phyloP scores from a whole-genome alignment of 768 basidiomycete species.

The Calocybe indica region DNA sequence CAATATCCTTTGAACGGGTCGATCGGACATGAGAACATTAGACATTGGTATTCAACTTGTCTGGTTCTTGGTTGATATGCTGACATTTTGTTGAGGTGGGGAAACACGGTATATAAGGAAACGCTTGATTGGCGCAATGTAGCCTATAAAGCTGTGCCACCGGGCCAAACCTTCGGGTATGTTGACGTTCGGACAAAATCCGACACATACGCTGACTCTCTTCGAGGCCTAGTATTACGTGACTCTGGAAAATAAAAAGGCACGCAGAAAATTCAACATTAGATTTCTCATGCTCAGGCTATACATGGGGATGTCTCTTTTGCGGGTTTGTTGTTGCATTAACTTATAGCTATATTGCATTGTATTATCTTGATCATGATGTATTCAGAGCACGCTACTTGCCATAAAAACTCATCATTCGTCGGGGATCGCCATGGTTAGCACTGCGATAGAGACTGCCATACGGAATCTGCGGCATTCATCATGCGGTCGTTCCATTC shows the following conservation, averaged over 20 bases:
- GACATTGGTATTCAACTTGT: conserved; percentile 21
- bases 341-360: too few relatives aligned
- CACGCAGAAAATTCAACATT: too few relatives aligned
- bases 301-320: too few relatives aligned
- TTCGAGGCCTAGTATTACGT: neutral
- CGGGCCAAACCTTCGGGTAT: conserved; percentile 22
- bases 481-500: conserved; percentile 14
- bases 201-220: neutral
- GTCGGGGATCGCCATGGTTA: too few relatives aligned
- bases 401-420: too few relatives aligned
- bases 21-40: conserved; percentile 30
- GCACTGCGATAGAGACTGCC: conserved; percentile 1
- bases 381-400: too few relatives aligned
- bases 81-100: conserved; percentile 23
- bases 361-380: too few relatives aligned
- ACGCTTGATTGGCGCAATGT: conserved; percentile 20
- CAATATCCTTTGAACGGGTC: conserved; percentile 39
- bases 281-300: too few relatives aligned
- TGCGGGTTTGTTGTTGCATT: too few relatives aligned
- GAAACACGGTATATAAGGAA: conserved; percentile 21
- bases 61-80: neutral
- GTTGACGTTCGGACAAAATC: neutral
- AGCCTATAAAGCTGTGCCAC: conserved; percentile 11
- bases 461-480: conserved; percentile 8
- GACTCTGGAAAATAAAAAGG: too few relatives aligned